Conservation (phyloP, 345 rosid species). For the rapeseed (Brassica napus) region DNA sequence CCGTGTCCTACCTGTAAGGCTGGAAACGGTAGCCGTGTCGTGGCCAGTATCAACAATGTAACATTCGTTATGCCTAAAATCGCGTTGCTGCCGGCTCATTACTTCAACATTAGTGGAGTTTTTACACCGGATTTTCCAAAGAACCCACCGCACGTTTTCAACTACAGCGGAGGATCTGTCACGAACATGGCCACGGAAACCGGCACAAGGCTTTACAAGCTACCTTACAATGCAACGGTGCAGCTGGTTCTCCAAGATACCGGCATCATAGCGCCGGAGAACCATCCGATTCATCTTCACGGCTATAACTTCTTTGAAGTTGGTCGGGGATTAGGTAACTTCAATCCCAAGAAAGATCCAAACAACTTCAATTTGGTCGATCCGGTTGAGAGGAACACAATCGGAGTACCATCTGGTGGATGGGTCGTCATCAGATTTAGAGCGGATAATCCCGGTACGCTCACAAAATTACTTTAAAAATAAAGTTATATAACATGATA, state of each 20-base stretch:
- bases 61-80: constrained; percentile 81
- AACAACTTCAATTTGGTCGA: constrained; percentile 74
- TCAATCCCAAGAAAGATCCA: constrained; percentile 56
- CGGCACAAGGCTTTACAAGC: constrained; percentile 65
- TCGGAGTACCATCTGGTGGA: constrained; percentile 90
- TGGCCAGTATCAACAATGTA: constrained; percentile 75
- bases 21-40: constrained; percentile 71
- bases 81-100: constrained; percentile 78
- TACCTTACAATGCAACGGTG: constrained; percentile 70
- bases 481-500: neutral
- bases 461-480: neutral
- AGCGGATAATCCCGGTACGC: constrained; percentile 88
- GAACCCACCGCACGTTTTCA: constrained; percentile 60
- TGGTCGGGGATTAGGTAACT: constrained; percentile 80
- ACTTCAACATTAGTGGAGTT: constrained; percentile 72
- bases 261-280: constrained; percentile 70
- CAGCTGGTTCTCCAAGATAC: constrained; percentile 88
- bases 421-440: constrained; percentile 85
- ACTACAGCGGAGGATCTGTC: constrained; percentile 65
- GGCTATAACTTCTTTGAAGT: constrained; percentile 83
- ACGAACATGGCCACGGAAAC: constrained; percentile 56
- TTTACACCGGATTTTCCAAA: constrained; percentile 83
- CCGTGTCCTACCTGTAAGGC: constrained; percentile 78
- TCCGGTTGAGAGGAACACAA: constrained; percentile 91
- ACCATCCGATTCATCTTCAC: constrained; percentile 86